These are phyloP conservation scores for Aureobasidium sp. DNA, from an alignment of 2,329 filamentous ascomycete species.

Conservation along the genomic window DNA sequence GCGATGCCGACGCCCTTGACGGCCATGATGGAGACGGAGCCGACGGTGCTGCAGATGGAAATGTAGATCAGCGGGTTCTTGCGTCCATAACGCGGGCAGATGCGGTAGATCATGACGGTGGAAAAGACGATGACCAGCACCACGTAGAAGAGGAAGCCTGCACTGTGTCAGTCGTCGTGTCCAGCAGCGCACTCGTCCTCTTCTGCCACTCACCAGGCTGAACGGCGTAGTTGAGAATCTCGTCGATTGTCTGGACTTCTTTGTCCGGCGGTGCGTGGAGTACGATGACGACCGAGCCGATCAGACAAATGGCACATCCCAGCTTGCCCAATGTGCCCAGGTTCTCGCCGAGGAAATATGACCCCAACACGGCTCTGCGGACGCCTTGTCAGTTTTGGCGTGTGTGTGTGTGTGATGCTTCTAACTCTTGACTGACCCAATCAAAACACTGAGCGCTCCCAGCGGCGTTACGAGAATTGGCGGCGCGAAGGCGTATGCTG, in stretches of 20 bases:
- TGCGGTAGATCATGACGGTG: constrained; percentile 89
- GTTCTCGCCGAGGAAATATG: constrained; percentile 87
- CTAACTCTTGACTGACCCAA: constrained; percentile 49
- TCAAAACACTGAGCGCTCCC: constrained; percentile 87
- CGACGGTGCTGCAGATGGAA: constrained; percentile 95
- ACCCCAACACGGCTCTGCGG: constrained; percentile 73
- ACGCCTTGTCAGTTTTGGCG: constrained; percentile 19
- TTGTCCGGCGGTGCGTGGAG: constrained; percentile 93
- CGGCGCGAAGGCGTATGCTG: constrained; percentile 94
- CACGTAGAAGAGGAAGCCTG: constrained; percentile 87
- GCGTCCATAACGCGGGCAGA: constrained; percentile 84
- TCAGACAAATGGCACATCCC: constrained; percentile 90
- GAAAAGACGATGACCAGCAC: constrained; percentile 74
- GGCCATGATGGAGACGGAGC: constrained; percentile 97
- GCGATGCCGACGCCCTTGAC: constrained; percentile 98
- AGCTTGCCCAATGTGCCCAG: constrained; percentile 87
- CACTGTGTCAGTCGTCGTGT: neutral
- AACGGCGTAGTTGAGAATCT: constrained; percentile 84
- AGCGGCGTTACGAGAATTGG: constrained; percentile 97
- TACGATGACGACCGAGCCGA: constrained; percentile 95
- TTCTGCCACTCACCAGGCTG: constrained; percentile 62
- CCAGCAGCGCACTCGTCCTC: neutral
- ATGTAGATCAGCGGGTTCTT: constrained; percentile 94
- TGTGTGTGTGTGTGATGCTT: constrained; percentile 8
- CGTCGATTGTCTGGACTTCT: constrained; percentile 82